phyloP scores from a whole-genome alignment of 2,329 filamentous ascomycete genomes.

The Penicillium frequentans region DNA sequence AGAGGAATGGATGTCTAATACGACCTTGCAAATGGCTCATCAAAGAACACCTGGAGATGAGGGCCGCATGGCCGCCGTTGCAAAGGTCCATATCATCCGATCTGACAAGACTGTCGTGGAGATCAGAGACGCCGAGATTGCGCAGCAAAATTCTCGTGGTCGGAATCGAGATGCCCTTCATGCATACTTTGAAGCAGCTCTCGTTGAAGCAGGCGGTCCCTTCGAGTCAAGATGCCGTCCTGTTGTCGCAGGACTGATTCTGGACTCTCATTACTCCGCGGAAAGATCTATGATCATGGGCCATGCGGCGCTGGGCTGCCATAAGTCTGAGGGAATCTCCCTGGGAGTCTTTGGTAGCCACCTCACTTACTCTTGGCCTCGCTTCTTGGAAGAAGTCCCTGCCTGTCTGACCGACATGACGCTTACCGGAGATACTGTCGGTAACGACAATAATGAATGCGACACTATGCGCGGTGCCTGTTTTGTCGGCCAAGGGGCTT shows the following conservation, averaged over 20 bases:
- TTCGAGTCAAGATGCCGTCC: conserved; percentile 15
- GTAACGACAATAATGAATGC: conserved; percentile 47
- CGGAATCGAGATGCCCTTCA: conserved; percentile 12
- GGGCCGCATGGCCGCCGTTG: conserved; percentile 1
- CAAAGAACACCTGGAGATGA: neutral
- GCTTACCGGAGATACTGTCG: conserved; percentile 39
- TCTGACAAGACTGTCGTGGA: conserved; percentile 20
- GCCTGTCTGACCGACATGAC: conserved; percentile 33
- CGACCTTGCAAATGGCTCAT: conserved; percentile 3
- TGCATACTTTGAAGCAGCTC: conserved; percentile 15
- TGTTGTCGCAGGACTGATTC: conserved; percentile 21
- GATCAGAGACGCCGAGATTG: conserved; percentile 16
- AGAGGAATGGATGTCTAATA: conserved; percentile 20
- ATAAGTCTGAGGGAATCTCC: conserved; percentile 17
- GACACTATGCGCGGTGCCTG: conserved; percentile 48
- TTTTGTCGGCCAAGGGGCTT: conserved; percentile 40
- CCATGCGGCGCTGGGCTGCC: conserved; percentile 22
- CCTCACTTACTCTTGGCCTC: conserved; percentile 24
- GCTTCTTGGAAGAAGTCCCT: conserved; percentile 23
- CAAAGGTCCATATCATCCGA: conserved; percentile 19
- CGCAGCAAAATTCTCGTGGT: conserved; percentile 18
- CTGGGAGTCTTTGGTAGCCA: conserved; percentile 25
- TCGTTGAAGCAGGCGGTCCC: conserved; percentile 10
- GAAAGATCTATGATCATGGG: conserved; percentile 18
- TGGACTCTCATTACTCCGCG: conserved; percentile 19